Evolutionary conservation across 164 flowering plant species (phyloP).

Genomic region (Tetracentron sinense): DNA sequence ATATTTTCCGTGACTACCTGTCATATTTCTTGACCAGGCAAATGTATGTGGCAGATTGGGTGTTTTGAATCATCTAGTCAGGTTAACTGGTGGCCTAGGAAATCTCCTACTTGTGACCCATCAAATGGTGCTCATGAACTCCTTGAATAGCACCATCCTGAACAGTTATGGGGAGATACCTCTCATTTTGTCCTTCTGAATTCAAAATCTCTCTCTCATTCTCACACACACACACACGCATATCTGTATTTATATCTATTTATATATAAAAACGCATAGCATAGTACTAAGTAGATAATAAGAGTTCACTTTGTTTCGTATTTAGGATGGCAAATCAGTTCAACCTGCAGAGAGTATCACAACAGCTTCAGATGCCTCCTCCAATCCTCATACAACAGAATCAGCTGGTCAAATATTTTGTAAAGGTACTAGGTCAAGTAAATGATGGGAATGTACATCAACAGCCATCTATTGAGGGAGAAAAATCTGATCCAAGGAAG

Average conservation of each 20-base stretch:
- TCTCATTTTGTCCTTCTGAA: not conserved
- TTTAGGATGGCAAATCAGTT: conserved; percentile 38
- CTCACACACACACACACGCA: too few relatives aligned
- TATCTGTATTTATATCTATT: too few relatives aligned
- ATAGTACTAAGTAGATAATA: not conserved
- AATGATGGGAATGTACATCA: conserved; percentile 32
- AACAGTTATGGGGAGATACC: too few relatives aligned
- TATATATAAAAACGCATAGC: too few relatives aligned
- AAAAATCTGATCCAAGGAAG: conserved; percentile 50
- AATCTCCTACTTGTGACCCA: not conserved
- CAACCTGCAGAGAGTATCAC: conserved; percentile 25
- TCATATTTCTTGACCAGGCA: not conserved
- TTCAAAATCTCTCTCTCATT: not conserved
- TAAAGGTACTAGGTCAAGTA: conserved; percentile 26
- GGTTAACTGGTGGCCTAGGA: not conserved
- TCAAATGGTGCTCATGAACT: not conserved
- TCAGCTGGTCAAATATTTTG: conserved; percentile 18
- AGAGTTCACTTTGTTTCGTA: conserved; percentile 12
- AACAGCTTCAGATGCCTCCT: conserved; percentile 21
- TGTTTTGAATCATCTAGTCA: not conserved
- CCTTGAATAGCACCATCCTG: not conserved
- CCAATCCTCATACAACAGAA: conserved; percentile 22
- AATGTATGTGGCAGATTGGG: not conserved
- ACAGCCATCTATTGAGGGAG: conserved; percentile 42
- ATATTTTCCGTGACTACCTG: not conserved